These are phyloP conservation scores for Rhododendron ovatum DNA, from an alignment of 148 eudicot species.

Conservation along the genomic window DNA sequence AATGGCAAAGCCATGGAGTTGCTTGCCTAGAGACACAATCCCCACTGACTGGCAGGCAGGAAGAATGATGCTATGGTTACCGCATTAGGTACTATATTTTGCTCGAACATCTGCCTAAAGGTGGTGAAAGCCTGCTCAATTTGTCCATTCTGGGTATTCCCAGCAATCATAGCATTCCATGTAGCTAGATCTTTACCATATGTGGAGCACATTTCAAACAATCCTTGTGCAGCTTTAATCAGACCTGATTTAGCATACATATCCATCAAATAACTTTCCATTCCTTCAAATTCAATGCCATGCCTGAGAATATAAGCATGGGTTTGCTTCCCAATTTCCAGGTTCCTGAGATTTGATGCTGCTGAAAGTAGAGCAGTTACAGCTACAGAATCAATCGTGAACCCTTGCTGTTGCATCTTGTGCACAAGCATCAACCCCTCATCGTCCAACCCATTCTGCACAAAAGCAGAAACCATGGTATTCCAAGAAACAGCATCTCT, in stretches of 20 bases:
- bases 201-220: conserved; percentile 42
- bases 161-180: conserved; percentile 86
- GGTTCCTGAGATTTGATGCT: conserved; percentile 75
- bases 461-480: conserved; percentile 72
- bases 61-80: conserved; percentile 66
- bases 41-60: conserved; percentile 71
- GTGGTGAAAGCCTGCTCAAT: conserved; percentile 47
- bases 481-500: conserved; percentile 89
- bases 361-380: conserved; percentile 72
- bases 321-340: conserved; percentile 64
- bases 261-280: conserved; percentile 64
- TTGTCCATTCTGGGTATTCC: conserved; percentile 60
- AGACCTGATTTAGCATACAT: conserved; percentile 80
- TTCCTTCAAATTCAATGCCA: conserved; percentile 62
- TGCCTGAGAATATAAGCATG: conserved; percentile 75
- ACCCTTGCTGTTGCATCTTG: conserved; percentile 85
- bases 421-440: conserved; percentile 79
- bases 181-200: conserved; percentile 62
- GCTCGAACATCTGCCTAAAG: conserved; percentile 59
- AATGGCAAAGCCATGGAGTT: too few relatives aligned
- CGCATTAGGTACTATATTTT: conserved; percentile 38
- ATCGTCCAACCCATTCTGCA: conserved; percentile 65
- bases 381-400: conserved; percentile 62
- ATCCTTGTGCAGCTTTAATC: conserved; percentile 33
- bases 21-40: conserved; percentile 20